phyloP scores from a whole-genome alignment of 2,329 filamentous ascomycete genomes.

The Xylaria sp. region DNA sequence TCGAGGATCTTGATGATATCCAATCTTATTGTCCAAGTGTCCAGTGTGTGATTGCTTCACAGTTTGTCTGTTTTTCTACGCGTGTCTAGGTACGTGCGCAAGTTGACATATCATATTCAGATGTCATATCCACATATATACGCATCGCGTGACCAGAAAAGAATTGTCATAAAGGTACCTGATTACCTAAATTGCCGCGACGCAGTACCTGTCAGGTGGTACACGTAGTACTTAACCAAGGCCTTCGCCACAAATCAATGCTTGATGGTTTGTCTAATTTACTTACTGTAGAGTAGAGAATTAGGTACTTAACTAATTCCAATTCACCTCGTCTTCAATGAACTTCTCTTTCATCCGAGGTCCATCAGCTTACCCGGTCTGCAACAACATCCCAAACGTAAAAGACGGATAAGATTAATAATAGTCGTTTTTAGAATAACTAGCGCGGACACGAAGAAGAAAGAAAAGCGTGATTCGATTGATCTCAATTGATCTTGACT shows the following conservation, averaged over 20 bases:
- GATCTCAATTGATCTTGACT: neutral
- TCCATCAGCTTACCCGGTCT: neutral
- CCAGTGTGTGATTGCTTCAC: neutral
- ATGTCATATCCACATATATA: neutral
- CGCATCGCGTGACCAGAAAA: constrained; percentile 15
- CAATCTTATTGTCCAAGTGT: neutral
- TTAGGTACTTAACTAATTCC: neutral
- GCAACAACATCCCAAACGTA: neutral
- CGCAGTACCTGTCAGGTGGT: constrained; percentile 18
- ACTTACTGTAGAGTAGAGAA: too few relatives aligned
- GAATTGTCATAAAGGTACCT: neutral
- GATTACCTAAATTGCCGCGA: constrained; percentile 5
- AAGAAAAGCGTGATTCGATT: neutral
- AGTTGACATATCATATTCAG: neutral
- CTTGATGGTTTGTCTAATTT: neutral
- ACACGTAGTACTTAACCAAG: neutral
- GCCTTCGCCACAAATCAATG: constrained; percentile 8
- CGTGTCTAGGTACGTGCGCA: neutral
- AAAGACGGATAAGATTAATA: too few relatives aligned
- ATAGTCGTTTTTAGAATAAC: neutral
- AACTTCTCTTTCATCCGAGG: neutral
- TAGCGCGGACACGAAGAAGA: neutral
- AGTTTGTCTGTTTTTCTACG: neutral
- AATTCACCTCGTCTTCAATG: neutral
- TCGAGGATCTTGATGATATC: neutral